Evolutionary conservation across 306 rosid species (phyloP), one percentile per base, ranked within the genome.

Genomic region (Vigna hirtella): DNA sequence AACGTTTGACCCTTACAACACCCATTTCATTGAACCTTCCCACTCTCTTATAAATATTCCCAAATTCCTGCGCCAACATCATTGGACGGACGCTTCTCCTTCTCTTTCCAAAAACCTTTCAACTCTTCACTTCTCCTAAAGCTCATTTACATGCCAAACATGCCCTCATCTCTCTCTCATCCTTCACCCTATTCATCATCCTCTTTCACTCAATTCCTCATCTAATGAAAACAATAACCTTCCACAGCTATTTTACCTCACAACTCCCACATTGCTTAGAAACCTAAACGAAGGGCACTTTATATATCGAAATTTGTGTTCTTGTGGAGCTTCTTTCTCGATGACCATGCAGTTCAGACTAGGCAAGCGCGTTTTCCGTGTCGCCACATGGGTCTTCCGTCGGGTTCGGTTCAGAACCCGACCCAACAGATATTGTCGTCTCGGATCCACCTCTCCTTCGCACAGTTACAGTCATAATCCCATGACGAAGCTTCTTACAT

Each of bases 141-240:
- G 2, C 45, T 9, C 10, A 7, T 40, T 40, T 40, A 10, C 45
- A 86, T 90, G 93, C 86, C 89, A 13, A 93, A 91, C 76, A 91
- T 88, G 70, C 94, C 98, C 45, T 32, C 67, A 0, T 85, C 88
- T 50, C 88, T 91, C 30, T 88, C 92, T 77, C 90, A 91, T 66
- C 95, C 95, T 12, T 89, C 95, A 91, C 88, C 90, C 11, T 92
- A 89, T 52, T 94, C 88, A 12, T 88, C 26, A 79, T 6, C 74
- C 72, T 18, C 65, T 30, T 9, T 42, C 47, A 42, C 47, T 11
- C 47, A 9, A 9, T 42, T 3, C 3, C 47, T 42, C 3, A 0
- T 9, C 47, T 2, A 42, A 42, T 9, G 47, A 42, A 9, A 42
- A 42, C 47, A 42, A 42, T 3, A n/a, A 30, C 4, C 50, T 24